phyloP scores from a whole-genome alignment of 2,329 filamentous ascomycete species.

The Cladosporium colombiae region DNA sequence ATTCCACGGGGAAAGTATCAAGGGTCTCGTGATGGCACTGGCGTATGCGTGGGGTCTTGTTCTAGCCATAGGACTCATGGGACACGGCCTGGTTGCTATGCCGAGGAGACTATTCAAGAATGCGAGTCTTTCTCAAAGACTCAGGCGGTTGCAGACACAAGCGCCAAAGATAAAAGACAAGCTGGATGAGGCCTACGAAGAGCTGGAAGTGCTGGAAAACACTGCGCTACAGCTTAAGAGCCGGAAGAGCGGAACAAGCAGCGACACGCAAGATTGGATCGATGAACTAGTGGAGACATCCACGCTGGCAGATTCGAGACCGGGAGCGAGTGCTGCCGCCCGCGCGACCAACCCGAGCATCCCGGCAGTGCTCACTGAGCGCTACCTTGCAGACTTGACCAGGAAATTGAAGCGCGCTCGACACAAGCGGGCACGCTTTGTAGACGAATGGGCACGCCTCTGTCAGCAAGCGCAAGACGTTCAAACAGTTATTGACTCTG shows the following conservation, averaged over 20 bases:
- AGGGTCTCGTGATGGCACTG: slow-evolving; percentile 85
- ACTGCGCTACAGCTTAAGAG: slow-evolving; percentile 78
- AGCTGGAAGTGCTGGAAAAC: slow-evolving; percentile 76
- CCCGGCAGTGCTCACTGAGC: slow-evolving; percentile 85
- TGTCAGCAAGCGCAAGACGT: slow-evolving; percentile 72
- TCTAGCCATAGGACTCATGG: slow-evolving; percentile 95
- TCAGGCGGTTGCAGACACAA: slow-evolving; percentile 73
- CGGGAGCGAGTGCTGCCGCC: slow-evolving; percentile 41
- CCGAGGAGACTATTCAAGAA: slow-evolving; percentile 78
- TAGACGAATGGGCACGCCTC: slow-evolving; percentile 81
- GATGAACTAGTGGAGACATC: slow-evolving; percentile 84
- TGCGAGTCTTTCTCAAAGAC: slow-evolving; percentile 70
- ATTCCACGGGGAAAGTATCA: slow-evolving; percentile 70
- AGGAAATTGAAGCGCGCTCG: slow-evolving; percentile 77
- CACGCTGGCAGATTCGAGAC: slow-evolving; percentile 63
- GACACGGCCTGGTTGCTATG: slow-evolving; percentile 90
- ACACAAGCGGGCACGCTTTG: slow-evolving; percentile 79
- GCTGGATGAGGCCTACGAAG: slow-evolving; percentile 78
- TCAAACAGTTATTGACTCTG: slow-evolving; percentile 82
- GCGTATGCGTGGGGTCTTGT: slow-evolving; percentile 92
- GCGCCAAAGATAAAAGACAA: slow-evolving; percentile 84
- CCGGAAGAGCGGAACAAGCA: slow-evolving; percentile 75
- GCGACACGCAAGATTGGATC: slow-evolving; percentile 87
- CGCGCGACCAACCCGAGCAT: slow-evolving; percentile 32
- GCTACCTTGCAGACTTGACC: slow-evolving; percentile 88